Evolutionary conservation across 768 basidiomycete species (phyloP).

Genomic region (Lactifluus hygrophoroides): DNA sequence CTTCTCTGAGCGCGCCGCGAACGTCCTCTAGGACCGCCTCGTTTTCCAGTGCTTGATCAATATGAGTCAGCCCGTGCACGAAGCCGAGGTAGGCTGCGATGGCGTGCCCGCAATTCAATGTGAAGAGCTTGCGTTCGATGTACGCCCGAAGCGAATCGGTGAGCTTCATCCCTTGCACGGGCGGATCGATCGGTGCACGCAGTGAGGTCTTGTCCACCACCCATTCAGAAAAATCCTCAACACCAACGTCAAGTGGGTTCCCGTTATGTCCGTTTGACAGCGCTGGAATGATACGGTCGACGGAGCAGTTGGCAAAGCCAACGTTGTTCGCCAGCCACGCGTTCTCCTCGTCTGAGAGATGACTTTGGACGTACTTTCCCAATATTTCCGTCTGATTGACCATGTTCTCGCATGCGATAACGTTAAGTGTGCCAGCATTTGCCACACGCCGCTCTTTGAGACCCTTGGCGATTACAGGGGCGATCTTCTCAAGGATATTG

Average conservation of each 20-base stretch:
- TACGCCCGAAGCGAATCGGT: slow-evolving; percentile 29
- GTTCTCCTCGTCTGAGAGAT: slow-evolving; percentile 27
- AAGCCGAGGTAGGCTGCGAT: slow-evolving; percentile 33
- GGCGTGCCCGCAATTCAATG: slow-evolving; percentile 36
- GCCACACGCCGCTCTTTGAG: slow-evolving; percentile 25
- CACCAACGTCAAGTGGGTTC: slow-evolving; percentile 31
- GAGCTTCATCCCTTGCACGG: slow-evolving; percentile 27
- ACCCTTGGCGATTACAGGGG: slow-evolving; percentile 29
- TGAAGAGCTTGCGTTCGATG: slow-evolving; percentile 37
- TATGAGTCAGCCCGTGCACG: slow-evolving; percentile 26
- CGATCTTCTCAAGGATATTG: slow-evolving; percentile 29
- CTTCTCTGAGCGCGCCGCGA: slow-evolving; percentile 29
- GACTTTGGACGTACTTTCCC: slow-evolving; percentile 24
- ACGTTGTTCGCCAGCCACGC: slow-evolving; percentile 26
- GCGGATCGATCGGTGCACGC: slow-evolving; percentile 23
- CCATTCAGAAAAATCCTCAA: slow-evolving; percentile 37
- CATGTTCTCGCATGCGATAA: slow-evolving; percentile 37
- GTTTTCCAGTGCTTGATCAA: slow-evolving; percentile 29
- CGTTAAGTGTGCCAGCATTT: slow-evolving; percentile 24
- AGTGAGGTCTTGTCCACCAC: slow-evolving; percentile 29
- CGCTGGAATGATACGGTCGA: slow-evolving; percentile 32
- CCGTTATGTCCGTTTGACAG: slow-evolving; percentile 8
- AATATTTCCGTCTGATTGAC: slow-evolving; percentile 30
- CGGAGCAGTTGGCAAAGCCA: slow-evolving; percentile 36
- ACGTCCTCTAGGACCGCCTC: slow-evolving; percentile 25